Conservation (phyloP, 495 filamentous ascomycete genomes). For the Friedmanniomyces simplex region DNA sequence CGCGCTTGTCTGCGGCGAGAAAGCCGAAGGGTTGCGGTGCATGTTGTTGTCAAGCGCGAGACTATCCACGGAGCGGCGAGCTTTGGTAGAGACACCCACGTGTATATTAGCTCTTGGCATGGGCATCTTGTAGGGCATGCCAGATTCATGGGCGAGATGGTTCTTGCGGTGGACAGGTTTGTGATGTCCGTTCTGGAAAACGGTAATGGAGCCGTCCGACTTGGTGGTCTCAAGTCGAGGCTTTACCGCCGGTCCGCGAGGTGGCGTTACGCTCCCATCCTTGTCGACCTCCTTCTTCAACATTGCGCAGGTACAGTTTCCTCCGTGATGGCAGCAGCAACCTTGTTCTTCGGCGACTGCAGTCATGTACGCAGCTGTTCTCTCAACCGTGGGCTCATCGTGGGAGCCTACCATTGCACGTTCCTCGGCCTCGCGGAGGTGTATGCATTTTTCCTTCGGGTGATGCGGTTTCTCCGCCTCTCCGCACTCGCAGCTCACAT, state of each 20-base stretch:
- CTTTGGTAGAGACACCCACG: conserved; percentile 29
- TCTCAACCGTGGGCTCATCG: conserved; percentile 39
- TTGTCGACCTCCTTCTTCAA: conserved; percentile 73
- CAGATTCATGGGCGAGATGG: conserved; percentile 71
- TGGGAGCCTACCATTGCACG: conserved; percentile 24
- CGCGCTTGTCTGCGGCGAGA: conserved; percentile 5
- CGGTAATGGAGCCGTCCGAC: conserved; percentile 72
- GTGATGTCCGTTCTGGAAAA: conserved; percentile 89
- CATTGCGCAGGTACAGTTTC: conserved; percentile 74
- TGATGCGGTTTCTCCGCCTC: conserved; percentile 61
- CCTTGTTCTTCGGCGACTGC: conserved; percentile 41
- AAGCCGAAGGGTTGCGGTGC: conserved; percentile 9
- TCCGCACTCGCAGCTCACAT: conserved; percentile 95
- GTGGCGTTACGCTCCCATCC: conserved; percentile 1
- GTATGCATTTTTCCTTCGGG: conserved; percentile 51
- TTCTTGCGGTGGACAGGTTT: conserved; percentile 85
- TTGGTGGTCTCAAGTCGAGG: conserved; percentile 69
- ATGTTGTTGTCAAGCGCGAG: conserved; percentile 19
- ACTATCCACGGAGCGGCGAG: conserved; percentile 24
- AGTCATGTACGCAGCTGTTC: conserved; percentile 28
- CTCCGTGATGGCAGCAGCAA: conserved; percentile 76
- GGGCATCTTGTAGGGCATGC: conserved; percentile 58
- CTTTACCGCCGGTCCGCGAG: conserved; percentile 33
- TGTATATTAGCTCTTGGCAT: conserved; percentile 63
- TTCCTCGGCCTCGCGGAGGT: conserved; percentile 35